A percentile compares a stretch with the other conserved stretches of the same genome.
Conservation (phyloP, 164 flowering plant species). For the Santalum album region DNA sequence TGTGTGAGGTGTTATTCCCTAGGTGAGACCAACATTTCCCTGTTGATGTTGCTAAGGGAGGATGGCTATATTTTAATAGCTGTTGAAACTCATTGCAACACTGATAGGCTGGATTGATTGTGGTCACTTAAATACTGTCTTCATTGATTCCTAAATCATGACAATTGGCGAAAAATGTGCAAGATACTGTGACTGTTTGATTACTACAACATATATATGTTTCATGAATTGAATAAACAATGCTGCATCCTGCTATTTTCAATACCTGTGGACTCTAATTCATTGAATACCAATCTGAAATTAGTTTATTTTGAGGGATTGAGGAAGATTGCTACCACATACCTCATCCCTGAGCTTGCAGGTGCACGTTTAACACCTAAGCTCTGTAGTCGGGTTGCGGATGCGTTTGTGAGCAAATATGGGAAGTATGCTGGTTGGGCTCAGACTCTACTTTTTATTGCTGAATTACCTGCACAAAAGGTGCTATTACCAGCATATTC, state of each 20-base stretch:
- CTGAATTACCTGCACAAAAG: slow-evolving; percentile 81
- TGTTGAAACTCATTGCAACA: no score
- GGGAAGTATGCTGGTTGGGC: slow-evolving; percentile 99
- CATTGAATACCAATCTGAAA: slow-evolving; percentile 11
- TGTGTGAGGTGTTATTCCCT: background rate
- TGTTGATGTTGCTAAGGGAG: no score
- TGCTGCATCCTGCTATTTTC: background rate
- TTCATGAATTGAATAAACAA: background rate
- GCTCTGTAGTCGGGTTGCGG: slow-evolving; percentile 67
- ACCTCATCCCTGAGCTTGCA: slow-evolving; percentile 84
- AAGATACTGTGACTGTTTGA: no score
- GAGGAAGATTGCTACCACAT: slow-evolving; percentile 66
- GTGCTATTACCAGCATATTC: slow-evolving; percentile 36
- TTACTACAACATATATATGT: no score
- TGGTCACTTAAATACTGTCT: no score
- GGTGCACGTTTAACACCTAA: slow-evolving; percentile 65
- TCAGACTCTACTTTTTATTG: slow-evolving; percentile 83
- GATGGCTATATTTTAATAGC: no score
- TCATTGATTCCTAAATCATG: no score
- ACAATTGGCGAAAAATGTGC: no score
- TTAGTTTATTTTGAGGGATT: slow-evolving; percentile 15
- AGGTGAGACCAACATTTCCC: no score
- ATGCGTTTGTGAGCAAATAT: slow-evolving; percentile 84
- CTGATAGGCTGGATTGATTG: no score
- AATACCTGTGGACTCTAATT: background rate